Evolutionary conservation across 2,329 filamentous ascomycete genomes (phyloP).

Genomic region (Aspergillus pseudoviridinutans): DNA sequence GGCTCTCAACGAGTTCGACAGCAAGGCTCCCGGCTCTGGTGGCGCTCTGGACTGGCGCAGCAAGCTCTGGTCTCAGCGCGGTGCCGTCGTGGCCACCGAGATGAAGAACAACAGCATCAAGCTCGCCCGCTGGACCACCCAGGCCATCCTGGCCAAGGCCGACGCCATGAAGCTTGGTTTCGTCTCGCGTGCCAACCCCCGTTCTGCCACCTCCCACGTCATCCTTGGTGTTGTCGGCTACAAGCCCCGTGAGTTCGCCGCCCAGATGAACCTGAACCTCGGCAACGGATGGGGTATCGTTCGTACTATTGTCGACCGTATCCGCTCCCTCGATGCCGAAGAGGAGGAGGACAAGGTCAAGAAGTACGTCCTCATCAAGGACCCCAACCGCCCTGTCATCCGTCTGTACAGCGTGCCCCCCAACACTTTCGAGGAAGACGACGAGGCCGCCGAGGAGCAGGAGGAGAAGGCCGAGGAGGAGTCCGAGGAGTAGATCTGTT

Average conservation of each 20-base stretch:
- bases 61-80: constrained; percentile 90
- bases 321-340: constrained; percentile 38
- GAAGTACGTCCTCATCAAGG: constrained; percentile 62
- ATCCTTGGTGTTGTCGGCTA: constrained; percentile 93
- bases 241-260: constrained; percentile 95
- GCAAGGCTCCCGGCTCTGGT: constrained; percentile 91
- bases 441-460: constrained; percentile 59
- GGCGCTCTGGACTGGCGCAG: constrained; percentile 95
- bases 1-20: constrained; percentile 98
- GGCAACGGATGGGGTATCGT: constrained; percentile 99
- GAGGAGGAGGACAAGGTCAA: constrained; percentile 41
- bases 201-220: constrained; percentile 88
- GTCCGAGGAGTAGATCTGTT: constrained; percentile 28
- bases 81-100: constrained; percentile 95
- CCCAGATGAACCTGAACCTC: constrained; percentile 96
- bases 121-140: constrained; percentile 93
- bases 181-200: constrained; percentile 89
- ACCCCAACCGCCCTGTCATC: constrained; percentile 95
- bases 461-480: constrained; percentile 55
- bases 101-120: constrained; percentile 99
- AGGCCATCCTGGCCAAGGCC: constrained; percentile 94
- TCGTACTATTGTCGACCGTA: constrained; percentile 91
- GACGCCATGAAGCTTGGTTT: constrained; percentile 99
- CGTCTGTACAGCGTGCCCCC: constrained; percentile 87
- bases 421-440: constrained; percentile 84